Evolutionary conservation across 2,329 filamentous ascomycete species (phyloP).

Genomic region (Phyllosticta ampelicida): DNA sequence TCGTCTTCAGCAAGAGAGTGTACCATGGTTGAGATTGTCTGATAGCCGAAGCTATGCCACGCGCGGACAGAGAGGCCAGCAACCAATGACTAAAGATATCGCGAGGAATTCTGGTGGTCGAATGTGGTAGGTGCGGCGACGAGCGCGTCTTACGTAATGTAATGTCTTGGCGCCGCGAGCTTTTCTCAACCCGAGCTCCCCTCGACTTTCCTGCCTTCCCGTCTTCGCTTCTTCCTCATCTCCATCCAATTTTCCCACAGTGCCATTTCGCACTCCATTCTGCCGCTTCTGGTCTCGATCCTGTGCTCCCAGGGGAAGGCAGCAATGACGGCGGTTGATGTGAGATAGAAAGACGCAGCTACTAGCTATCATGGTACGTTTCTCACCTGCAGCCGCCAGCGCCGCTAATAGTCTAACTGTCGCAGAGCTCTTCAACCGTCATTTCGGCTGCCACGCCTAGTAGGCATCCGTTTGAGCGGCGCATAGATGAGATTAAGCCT

Average conservation of each 20-base stretch:
- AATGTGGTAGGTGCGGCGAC: background rate
- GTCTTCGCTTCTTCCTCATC: constrained; percentile 1
- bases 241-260: background rate
- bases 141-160: background rate
- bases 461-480: constrained; percentile 66
- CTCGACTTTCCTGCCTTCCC: constrained; percentile 8
- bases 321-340: constrained; percentile 23
- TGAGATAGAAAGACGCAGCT: constrained; percentile 18
- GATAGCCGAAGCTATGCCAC: background rate
- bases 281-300: constrained; percentile 3
- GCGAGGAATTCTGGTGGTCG: background rate
- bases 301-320: constrained; percentile 11
- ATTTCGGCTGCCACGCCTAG: constrained; percentile 60
- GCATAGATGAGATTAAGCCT: constrained; percentile 72
- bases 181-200: constrained; percentile 5
- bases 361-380: constrained; percentile 24
- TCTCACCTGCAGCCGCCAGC: background rate
- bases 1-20: background rate
- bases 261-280: background rate
- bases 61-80: constrained; percentile 12
- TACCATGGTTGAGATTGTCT: background rate
- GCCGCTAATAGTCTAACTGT: constrained; percentile 13
- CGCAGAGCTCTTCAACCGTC: constrained; percentile 51
- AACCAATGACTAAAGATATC: background rate
- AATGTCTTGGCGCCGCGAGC: background rate